phyloP scores from a whole-genome alignment of 345 rosid genomes.

The Gossypium anomalum region DNA sequence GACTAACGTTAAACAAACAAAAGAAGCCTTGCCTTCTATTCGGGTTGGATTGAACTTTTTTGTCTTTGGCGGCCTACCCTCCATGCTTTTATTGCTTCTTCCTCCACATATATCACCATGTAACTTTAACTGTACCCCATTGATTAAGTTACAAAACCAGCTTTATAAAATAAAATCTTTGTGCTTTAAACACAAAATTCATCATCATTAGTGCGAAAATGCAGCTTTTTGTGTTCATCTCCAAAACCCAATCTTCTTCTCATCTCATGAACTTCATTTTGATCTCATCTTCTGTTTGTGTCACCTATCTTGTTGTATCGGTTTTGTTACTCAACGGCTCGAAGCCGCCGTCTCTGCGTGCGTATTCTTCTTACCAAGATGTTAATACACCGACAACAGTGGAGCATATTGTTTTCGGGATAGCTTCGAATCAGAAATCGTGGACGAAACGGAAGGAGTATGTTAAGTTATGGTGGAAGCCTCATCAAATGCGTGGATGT shows the following conservation, averaged over 20 bases:
- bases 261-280: constrained; percentile 36
- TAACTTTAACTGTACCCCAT: neutral
- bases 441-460: constrained; percentile 61
- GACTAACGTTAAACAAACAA: neutral
- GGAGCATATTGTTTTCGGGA: constrained; percentile 65
- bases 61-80: neutral
- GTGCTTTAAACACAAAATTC: neutral
- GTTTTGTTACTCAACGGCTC: constrained; percentile 35
- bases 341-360: constrained; percentile 18
- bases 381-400: constrained; percentile 32
- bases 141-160: neutral
- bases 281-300: constrained; percentile 33
- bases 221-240: constrained; percentile 26
- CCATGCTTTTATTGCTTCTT: neutral
- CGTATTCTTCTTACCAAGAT: constrained; percentile 24
- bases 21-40: neutral
- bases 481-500: constrained; percentile 60
- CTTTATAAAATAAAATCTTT: neutral
- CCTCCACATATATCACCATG: neutral
- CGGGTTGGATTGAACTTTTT: neutral
- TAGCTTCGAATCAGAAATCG: constrained; percentile 49
- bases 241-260: constrained; percentile 32
- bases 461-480: constrained; percentile 75
- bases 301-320: constrained; percentile 43
- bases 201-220: constrained; percentile 21